Conservation (phyloP, 2,329 filamentous ascomycete species). For the Pseudopyricularia cyperi region DNA sequence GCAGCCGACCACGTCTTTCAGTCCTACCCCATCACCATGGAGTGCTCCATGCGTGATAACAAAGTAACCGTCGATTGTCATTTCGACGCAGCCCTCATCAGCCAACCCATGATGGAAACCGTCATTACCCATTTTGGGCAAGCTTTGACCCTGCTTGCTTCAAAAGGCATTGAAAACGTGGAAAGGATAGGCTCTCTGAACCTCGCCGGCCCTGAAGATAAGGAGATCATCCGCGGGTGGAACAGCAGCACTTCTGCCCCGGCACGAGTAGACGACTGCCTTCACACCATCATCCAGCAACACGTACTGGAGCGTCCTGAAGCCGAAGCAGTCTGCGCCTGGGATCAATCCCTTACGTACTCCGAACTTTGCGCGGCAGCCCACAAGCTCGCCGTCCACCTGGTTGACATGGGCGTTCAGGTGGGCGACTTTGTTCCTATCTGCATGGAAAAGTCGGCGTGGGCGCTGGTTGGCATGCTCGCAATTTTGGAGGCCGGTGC, state of each 20-base stretch:
- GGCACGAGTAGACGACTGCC: background rate
- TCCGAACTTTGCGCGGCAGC: slow-evolving; percentile 23
- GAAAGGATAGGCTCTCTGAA: slow-evolving; percentile 16
- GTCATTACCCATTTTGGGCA: slow-evolving; percentile 44
- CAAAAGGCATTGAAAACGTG: slow-evolving; percentile 48
- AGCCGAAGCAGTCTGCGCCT: slow-evolving; percentile 26
- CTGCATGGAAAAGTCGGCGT: background rate
- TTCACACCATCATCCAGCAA: slow-evolving; percentile 30
- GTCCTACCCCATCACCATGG: background rate
- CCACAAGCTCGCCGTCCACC: slow-evolving; percentile 22
- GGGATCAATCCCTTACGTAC: slow-evolving; percentile 31
- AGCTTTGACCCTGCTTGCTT: slow-evolving; percentile 51
- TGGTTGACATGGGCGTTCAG: slow-evolving; percentile 9
- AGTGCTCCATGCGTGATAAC: slow-evolving; percentile 34
- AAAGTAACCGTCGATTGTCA: slow-evolving; percentile 46
- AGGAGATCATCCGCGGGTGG: background rate
- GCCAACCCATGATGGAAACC: slow-evolving; percentile 17
- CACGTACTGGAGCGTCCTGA: slow-evolving; percentile 25
- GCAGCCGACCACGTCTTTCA: background rate
- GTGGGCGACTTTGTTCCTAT: background rate
- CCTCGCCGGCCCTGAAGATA: background rate
- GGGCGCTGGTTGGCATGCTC: background rate
- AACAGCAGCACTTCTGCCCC: background rate
- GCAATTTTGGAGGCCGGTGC: background rate
- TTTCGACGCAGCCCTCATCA: slow-evolving; percentile 29